Evolutionary conservation across 495 filamentous ascomycete genomes (phyloP).

Genomic region (Thozetella sp.): DNA sequence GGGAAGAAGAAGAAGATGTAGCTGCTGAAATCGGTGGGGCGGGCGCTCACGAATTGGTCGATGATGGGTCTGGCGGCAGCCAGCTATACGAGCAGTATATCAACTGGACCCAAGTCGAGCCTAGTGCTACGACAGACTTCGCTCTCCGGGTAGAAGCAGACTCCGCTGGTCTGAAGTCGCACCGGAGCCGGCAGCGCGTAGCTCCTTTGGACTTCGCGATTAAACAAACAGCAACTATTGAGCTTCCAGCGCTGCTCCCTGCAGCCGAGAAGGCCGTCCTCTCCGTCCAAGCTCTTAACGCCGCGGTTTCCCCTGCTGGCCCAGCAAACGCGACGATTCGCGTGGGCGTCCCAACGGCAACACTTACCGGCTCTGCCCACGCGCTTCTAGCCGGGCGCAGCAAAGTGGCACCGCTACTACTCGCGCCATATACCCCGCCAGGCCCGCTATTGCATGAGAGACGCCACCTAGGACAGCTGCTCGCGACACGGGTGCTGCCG

Average conservation of each 20-base stretch:
- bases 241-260: conserved; percentile 31
- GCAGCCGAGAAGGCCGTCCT: conserved; percentile 7
- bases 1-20: conserved; percentile 38
- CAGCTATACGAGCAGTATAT: conserved; percentile 19
- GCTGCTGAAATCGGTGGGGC: conserved; percentile 1
- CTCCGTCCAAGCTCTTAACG: neutral
- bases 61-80: conserved; percentile 6
- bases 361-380: conserved; percentile 20
- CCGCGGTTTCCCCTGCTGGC: neutral
- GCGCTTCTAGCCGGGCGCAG: conserved; percentile 22
- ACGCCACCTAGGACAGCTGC: conserved; percentile 17
- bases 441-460: conserved; percentile 20
- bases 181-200: conserved; percentile 3
- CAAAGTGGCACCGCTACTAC: conserved; percentile 13
- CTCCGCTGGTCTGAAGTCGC: neutral
- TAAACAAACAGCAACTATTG: conserved; percentile 31
- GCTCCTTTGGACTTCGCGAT: conserved; percentile 29
- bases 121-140: conserved; percentile 16
- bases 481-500: conserved; percentile 19
- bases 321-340: conserved; percentile 1
- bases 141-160: conserved; percentile 16
- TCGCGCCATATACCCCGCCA: conserved; percentile 22
- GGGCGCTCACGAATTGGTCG: neutral
- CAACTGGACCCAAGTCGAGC: conserved; percentile 13
- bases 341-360: conserved; percentile 17